A percentile compares a stretch with the other conserved stretches of the same genome.
phyloP scores from a whole-genome alignment of 495 filamentous ascomycete species.

The Penicillium dipodomyicola region DNA sequence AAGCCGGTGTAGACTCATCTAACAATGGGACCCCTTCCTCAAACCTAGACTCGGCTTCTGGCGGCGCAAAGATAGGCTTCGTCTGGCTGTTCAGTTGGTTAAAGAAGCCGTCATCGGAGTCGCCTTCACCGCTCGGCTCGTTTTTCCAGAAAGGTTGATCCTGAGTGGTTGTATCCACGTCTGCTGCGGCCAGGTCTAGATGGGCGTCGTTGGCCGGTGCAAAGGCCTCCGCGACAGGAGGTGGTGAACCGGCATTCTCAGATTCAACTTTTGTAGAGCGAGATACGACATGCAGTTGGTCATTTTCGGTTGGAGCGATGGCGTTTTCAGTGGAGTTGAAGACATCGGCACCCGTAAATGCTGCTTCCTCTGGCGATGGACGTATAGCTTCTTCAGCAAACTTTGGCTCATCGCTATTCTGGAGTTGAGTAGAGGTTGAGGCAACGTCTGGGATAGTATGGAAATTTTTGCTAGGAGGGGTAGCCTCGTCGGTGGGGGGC shows the following conservation, averaged over 20 bases:
- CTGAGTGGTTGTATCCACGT: constrained; percentile 18
- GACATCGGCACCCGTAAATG: background rate
- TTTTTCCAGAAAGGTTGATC: constrained; percentile 34
- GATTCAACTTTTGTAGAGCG: background rate
- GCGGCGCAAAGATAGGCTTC: constrained; percentile 44
- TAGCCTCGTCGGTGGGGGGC: background rate
- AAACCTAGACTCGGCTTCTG: constrained; percentile 46
- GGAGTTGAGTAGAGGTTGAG: background rate
- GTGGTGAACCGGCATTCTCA: background rate
- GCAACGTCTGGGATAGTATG: background rate
- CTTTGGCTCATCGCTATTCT: background rate
- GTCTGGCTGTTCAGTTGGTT: constrained; percentile 49
- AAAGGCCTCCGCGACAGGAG: background rate
- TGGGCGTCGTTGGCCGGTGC: background rate
- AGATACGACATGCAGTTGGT: background rate
- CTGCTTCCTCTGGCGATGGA: background rate
- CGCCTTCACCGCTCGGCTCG: constrained; percentile 29
- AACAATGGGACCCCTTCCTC: constrained; percentile 49
- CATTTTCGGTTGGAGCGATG: background rate
- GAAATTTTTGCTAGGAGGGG: background rate
- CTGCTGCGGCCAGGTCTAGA: background rate
- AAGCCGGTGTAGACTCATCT: constrained; percentile 28
- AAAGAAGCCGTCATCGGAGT: constrained; percentile 49
- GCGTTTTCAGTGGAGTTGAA: background rate
- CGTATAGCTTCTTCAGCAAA: background rate